Evolutionary conservation across 495 filamentous ascomycete species (phyloP), one percentile per base, ranked within the genome.

Genomic region (Penicilliopsis zonata): DNA sequence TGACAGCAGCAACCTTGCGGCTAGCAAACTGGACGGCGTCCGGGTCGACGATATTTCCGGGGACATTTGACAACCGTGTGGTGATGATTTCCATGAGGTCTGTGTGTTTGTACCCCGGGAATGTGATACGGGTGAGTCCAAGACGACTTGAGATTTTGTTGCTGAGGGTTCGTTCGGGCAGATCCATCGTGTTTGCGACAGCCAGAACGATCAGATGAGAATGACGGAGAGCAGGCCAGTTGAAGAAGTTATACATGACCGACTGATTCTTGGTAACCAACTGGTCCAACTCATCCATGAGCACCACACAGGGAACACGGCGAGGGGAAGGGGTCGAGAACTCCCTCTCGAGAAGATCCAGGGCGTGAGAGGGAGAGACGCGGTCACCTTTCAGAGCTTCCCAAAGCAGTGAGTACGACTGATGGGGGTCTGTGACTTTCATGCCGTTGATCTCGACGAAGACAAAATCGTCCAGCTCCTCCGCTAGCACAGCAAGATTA

Each of bases 171-270:
- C 92, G 73, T 57, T 99, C 92, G 0, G 92, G 92, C 13, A 99
- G 62, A 56, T 99, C 92, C 92, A 99, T 99, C 13, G 92, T 99
- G 54, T 99, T 99, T 20, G 92, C 92, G 7, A 99, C 92, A 5
- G 92, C 92, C 1, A 99, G 70, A 9, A 99, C 92, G 49, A 96
- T 94, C 20, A 99, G 68, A 28, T 86, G 72, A 18, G 82, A 90
- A 50, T 99, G 85, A 20, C 82, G 74, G 13, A 94, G 70, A 13
- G 78, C 77, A n/a, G 92, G 92, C 92, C 92, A 99, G 48, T 99
- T 99, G 73, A 99, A 99, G 57, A 99, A 99, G 50, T 99, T 99
- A 62, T 99, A 99, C 92, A 99, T 99, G 49, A 99, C 92, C 16
- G 82, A 85, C 44, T 99, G 92, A 48, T 90, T 94, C 38, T 85